Percentiles rank a stretch among this genome's conserved stretches.
Evolutionary conservation across 805 yeast genomes (phyloP).

Genomic region (Candida vartiovaarae): DNA sequence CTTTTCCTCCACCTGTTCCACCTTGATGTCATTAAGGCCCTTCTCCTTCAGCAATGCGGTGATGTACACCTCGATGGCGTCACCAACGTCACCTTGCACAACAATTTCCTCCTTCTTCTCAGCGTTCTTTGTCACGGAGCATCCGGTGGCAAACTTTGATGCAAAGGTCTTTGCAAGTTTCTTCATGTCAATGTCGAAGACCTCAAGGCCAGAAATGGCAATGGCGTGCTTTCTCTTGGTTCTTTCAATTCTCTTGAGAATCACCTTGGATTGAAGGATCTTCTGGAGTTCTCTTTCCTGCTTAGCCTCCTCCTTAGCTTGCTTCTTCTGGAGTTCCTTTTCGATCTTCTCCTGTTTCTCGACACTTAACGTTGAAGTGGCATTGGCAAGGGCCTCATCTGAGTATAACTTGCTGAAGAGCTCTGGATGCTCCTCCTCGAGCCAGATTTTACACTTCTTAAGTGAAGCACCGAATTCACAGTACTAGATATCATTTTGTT

Average conservation of each 20-base stretch:
- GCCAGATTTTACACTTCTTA: slow-evolving; percentile 81
- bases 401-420: slow-evolving; percentile 55
- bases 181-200: slow-evolving; percentile 82
- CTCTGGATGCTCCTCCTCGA: slow-evolving; percentile 50
- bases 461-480: slow-evolving; percentile 86
- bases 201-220: slow-evolving; percentile 82
- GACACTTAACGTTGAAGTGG: slow-evolving; percentile 52
- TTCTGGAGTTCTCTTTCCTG: slow-evolving; percentile 78
- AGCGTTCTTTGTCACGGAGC: slow-evolving; percentile 80
- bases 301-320: slow-evolving; percentile 77
- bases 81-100: slow-evolving; percentile 93
- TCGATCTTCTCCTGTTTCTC: slow-evolving; percentile 81
- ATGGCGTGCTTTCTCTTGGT: slow-evolving; percentile 84
- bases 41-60: slow-evolving; percentile 66
- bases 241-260: slow-evolving; percentile 81
- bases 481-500: slow-evolving; percentile 32
- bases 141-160: slow-evolving; percentile 92
- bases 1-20: slow-evolving; percentile 82
- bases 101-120: slow-evolving; percentile 90
- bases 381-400: slow-evolving; percentile 48
- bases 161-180: slow-evolving; percentile 89
- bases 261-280: slow-evolving; percentile 71
- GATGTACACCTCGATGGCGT: slow-evolving; percentile 77
- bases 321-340: slow-evolving; percentile 76
- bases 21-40: slow-evolving; percentile 77